These are phyloP conservation scores for Phaeoacremonium minimum DNA, from an alignment of 2,329 filamentous ascomycete genomes.

Conservation along the genomic window DNA sequence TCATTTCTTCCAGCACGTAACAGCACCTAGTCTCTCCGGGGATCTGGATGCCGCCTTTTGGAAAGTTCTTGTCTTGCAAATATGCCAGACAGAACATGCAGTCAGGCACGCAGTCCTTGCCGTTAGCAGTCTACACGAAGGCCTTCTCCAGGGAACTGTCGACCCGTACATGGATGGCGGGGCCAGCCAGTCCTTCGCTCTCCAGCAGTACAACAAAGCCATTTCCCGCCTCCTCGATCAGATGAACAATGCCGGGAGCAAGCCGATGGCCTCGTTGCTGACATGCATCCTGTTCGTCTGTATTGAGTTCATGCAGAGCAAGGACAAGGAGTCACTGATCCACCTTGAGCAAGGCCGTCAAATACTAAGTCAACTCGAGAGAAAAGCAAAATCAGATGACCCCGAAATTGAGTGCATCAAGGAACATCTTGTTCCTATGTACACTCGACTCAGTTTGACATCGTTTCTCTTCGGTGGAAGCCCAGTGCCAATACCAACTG, in stretches of 20 bases:
- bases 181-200: conserved; percentile 22
- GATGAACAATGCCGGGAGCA: conserved; percentile 25
- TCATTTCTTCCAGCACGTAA: conserved; percentile 10
- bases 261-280: conserved; percentile 29
- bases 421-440: conserved; percentile 9
- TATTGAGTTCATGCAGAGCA: conserved; percentile 49
- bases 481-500: conserved; percentile 27
- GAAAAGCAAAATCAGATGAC: conserved; percentile 15
- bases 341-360: conserved; percentile 38
- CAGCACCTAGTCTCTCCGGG: conserved; percentile 9
- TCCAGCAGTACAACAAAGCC: conserved; percentile 45
- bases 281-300: conserved; percentile 48
- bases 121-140: conserved; percentile 21
- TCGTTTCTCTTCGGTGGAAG: conserved; percentile 20
- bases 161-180: conserved; percentile 13
- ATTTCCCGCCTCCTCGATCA: conserved; percentile 33
- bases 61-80: conserved; percentile 18
- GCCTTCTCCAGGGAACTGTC: conserved; percentile 9
- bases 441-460: conserved; percentile 20
- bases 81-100: conserved; percentile 14
- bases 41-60: conserved; percentile 18
- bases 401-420: conserved; percentile 28
- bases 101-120: conserved; percentile 22
- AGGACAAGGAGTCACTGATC: conserved; percentile 38
- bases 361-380: conserved; percentile 28